Percentiles rank a stretch among this genome's conserved stretches.
Evolutionary conservation across 257 asterid species (phyloP).

Genomic region (Eustoma russellianum): DNA sequence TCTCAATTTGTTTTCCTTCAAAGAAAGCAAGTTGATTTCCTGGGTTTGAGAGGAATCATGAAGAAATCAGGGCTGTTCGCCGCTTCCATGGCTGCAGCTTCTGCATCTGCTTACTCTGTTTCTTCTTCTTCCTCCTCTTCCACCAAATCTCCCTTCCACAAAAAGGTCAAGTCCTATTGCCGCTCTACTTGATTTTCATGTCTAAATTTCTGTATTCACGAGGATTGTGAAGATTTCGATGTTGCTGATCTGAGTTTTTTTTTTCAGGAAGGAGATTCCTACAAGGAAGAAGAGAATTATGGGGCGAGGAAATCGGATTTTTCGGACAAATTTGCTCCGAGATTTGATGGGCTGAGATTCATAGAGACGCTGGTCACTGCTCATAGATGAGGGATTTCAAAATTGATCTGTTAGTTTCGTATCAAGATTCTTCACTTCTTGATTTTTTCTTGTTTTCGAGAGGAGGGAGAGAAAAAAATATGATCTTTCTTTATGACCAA

Average conservation of each 20-base stretch:
- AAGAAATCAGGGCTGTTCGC: conserved; percentile 49
- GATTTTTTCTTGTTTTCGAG: too few relatives aligned
- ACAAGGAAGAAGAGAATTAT: conserved; percentile 24
- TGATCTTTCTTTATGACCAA: too few relatives aligned
- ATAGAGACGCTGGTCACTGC: conserved; percentile 73
- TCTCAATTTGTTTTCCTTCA: too few relatives aligned
- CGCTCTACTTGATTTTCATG: neutral
- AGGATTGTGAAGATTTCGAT: neutral
- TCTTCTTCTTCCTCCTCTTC: conserved; percentile 16
- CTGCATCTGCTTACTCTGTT: conserved; percentile 32
- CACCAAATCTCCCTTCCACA: conserved; percentile 26
- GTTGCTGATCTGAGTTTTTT: neutral
- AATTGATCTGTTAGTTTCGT: neutral
- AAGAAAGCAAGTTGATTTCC: too few relatives aligned
- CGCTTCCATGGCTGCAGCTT: conserved; percentile 53
- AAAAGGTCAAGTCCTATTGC: conserved; percentile 22
- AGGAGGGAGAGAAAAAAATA: too few relatives aligned
- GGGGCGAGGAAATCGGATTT: conserved; percentile 20
- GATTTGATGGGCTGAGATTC: conserved; percentile 72
- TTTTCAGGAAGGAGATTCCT: conserved; percentile 9
- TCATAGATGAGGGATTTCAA: conserved; percentile 31
- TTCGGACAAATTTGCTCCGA: conserved; percentile 65
- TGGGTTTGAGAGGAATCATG: conserved; percentile 15
- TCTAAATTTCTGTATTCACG: too few relatives aligned
- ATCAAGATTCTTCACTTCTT: too few relatives aligned